Evolutionary conservation across 140 eudicot genomes (phyloP).

Genomic region (Flaveria floridana): DNA sequence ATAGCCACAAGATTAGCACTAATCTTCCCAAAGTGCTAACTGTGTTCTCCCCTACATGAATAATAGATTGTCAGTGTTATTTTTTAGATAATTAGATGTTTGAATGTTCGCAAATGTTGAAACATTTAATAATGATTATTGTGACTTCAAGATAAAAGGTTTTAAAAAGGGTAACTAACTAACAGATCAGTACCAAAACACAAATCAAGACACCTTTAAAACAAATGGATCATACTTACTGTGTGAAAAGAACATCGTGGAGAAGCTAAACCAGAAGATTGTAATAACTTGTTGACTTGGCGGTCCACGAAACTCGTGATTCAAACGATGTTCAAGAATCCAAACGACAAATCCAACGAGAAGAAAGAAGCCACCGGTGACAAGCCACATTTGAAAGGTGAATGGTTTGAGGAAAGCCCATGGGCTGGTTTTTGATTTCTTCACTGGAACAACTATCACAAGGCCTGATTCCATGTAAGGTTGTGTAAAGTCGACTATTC

Average conservation of each 20-base stretch:
- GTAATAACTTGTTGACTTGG: constrained; percentile 89
- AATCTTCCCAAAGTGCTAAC: constrained; percentile 87
- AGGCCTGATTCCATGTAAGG: constrained; percentile 97
- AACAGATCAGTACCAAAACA: not conserved
- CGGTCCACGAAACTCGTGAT: constrained; percentile 86
- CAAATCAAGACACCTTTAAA: not conserved
- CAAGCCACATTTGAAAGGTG: constrained; percentile 86
- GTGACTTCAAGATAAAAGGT: not conserved
- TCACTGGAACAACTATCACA: constrained; percentile 72
- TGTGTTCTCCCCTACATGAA: constrained; percentile 80
- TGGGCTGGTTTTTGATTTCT: constrained; percentile 57
- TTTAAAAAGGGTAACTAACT: too few species aligned
- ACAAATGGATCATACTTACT: constrained; percentile 52
- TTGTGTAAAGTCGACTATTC: constrained; percentile 91
- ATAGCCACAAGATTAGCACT: constrained; percentile 88
- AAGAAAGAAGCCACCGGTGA: constrained; percentile 78
- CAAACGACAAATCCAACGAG: constrained; percentile 91
- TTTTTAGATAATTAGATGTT: not conserved
- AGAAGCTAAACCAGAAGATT: constrained; percentile 89
- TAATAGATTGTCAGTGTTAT: not conserved
- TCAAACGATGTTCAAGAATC: constrained; percentile 94
- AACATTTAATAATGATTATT: not conserved
- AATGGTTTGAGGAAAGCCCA: constrained; percentile 96
- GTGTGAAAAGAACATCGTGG: constrained; percentile 99
- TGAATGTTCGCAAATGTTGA: not conserved